Base-by-base conservation (phyloP, 2,329 filamentous ascomycete species). In the Zymoseptoria passerinii region DNA sequence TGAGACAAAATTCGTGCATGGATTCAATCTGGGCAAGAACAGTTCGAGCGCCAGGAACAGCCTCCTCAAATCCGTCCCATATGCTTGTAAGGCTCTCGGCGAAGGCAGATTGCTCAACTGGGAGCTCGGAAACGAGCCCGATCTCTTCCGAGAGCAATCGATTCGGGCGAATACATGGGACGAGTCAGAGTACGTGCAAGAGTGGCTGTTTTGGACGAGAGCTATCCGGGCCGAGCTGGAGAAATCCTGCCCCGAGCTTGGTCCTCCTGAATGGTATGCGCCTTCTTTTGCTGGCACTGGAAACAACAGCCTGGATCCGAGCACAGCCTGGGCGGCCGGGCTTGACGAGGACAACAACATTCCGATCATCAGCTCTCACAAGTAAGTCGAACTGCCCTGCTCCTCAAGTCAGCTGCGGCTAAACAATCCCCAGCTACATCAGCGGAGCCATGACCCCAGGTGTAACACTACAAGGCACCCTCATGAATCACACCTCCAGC, bases 61-160 rank as follows among this genome's bases (percentile, higher is more conserved):
- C 0, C 74, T 86, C 1, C 65, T 81, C 2, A 76, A 79, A 8
- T 84, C 82, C 0, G 81, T 82, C 0, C 76, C 81, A 0, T 70
- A 83, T 48, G 83, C 78, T 1, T 87, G 84, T 71, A 78, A 80
- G 63, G 80, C 82, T 3, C 71, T 87, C 0, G 72, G 74, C 2
- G 70, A 71, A 9, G 78, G 77, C 5, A 81, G 77, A 55, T 71
- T 85, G 5, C 76, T 81, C 27, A 73, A 74, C 61, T 87, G 81
- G 81, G 82, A 84, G 66, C 81, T 86, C 63, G 84, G 85, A 48
- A 87, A 87, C 65, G 83, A 86, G 68, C 82, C 83, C 0, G 83
- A 87, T 68, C 70, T 86, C 7, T 86, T 74, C 69, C 19, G 69
- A 77, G 2, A 82, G 61, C 78, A 79, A 0, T 72, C 76, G 0